Conservation (phyloP, 2,329 filamentous ascomycete genomes). For the Talaromyces sp. region DNA sequence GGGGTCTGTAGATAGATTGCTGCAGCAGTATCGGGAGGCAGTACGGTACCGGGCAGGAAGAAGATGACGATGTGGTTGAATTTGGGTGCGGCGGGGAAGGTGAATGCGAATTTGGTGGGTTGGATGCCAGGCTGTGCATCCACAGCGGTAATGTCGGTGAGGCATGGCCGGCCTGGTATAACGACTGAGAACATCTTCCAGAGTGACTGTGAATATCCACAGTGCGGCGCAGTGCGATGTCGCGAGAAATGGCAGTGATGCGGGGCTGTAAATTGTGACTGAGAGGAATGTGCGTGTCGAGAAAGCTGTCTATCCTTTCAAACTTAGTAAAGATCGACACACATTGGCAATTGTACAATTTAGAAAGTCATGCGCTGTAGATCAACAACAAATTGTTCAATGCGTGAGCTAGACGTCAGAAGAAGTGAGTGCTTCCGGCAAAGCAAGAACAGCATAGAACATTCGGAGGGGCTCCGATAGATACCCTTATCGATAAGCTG, state of each 20-base stretch:
- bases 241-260: background rate
- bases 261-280: background rate
- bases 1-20: constrained; percentile 85
- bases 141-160: constrained; percentile 53
- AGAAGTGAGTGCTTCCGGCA: background rate
- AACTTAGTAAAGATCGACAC: background rate
- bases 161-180: constrained; percentile 58
- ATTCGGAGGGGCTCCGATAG: constrained; percentile 1
- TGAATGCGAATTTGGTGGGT: constrained; percentile 62
- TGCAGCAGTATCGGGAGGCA: constrained; percentile 75
- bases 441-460: constrained; percentile 13
- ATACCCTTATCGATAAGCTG: background rate
- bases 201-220: background rate
- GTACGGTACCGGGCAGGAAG: constrained; percentile 70
- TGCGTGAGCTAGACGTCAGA: background rate
- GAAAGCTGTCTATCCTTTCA: background rate
- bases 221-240: background rate
- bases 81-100: constrained; percentile 60
- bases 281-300: background rate
- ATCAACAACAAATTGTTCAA: background rate
- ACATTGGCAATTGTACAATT: background rate
- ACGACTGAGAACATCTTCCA: constrained; percentile 59
- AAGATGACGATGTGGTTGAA: constrained; percentile 82
- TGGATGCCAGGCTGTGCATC: constrained; percentile 54
- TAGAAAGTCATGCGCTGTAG: background rate